Evolutionary conservation across 2,329 filamentous ascomycete species (phyloP), one percentile per base, ranked within the genome.

Genomic region (Penicillium sp.): DNA sequence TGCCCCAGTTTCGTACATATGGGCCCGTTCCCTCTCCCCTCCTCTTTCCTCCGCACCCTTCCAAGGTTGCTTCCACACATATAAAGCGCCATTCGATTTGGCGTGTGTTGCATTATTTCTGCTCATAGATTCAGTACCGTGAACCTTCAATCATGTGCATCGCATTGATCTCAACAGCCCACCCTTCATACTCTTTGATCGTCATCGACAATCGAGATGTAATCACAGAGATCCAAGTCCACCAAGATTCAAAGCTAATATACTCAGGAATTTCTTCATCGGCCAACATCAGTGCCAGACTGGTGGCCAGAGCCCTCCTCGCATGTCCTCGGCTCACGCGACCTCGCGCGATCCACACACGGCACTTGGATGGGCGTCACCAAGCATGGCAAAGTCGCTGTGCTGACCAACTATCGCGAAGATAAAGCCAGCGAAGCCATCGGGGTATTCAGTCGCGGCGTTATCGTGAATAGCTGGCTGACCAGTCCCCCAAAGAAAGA

Each of bases 171-270:
- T 90, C 88, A 24, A 92, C 88, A 16, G 81, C 87, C 43, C 89
- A 92, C 68, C 89, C 89, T 9, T 78, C 82, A 61, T 92, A 92
- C 73, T 81, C 87, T 24, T 79, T 92, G 56, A 88, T 93, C 63
- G 75, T 90, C 56, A 78, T 92, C 68, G 85, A 92, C 75, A 93
- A 93, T 71, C 83, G 89, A 63, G 89, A 93, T 76, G 88, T 80
- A 72, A 52, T 67, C 55, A 27, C 34, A 14, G 38, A 10, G 9
- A 3, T n/a, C 40, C 9, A 27, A 38, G 4, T 22, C 5, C 39
- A 11, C 8, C 29, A 11, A 3, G 21, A 24, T 22, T 24, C 5
- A 18, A 42, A 36, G 39, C 57, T 63, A 32, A 57, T 21, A 27
- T n/a, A 41, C n/a, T 10, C 57, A 84, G 82, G 85, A 88, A 74